A percentile compares a stretch with the other conserved stretches of the same genome.
These are phyloP conservation scores for Alternaria sp. DNA, from an alignment of 2,329 filamentous ascomycete species.

Conservation along the genomic window DNA sequence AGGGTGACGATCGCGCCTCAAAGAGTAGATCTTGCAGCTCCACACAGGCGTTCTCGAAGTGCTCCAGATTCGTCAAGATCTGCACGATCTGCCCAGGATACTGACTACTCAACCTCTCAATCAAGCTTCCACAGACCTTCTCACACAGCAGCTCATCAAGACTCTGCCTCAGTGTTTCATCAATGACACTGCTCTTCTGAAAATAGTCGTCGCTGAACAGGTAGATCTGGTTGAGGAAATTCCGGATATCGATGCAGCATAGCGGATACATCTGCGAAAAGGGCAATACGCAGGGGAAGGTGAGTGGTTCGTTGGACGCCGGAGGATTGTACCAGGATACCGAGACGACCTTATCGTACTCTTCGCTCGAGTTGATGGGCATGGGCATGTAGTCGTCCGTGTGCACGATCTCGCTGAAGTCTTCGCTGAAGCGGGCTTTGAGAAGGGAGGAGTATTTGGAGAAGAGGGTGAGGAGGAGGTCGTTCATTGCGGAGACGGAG, in stretches of 20 bases:
- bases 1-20: constrained; percentile 80
- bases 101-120: constrained; percentile 87
- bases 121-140: constrained; percentile 88
- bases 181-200: constrained; percentile 85
- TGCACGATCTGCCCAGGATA: constrained; percentile 98
- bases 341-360: constrained; percentile 94
- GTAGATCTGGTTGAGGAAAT: constrained; percentile 98
- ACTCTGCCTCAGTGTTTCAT: constrained; percentile 84
- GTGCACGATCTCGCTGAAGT: constrained; percentile 89
- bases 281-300: constrained; percentile 90
- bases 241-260: constrained; percentile 96
- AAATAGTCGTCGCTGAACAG: constrained; percentile 98
- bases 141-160: constrained; percentile 93
- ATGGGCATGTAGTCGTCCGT: constrained; percentile 99
- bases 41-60: constrained; percentile 91
- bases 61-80: constrained; percentile 95
- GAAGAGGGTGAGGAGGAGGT: constrained; percentile 86
- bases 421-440: constrained; percentile 89
- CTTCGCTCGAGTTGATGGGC: constrained; percentile 87
- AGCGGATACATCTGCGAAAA: constrained; percentile 99
- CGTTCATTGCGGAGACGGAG: constrained; percentile 79
- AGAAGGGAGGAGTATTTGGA: constrained; percentile 92
- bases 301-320: constrained; percentile 61
- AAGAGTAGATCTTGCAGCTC: constrained; percentile 88
- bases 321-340: constrained; percentile 90